Conservation (phyloP, 306 rosid species). For the Fagus crenata region DNA sequence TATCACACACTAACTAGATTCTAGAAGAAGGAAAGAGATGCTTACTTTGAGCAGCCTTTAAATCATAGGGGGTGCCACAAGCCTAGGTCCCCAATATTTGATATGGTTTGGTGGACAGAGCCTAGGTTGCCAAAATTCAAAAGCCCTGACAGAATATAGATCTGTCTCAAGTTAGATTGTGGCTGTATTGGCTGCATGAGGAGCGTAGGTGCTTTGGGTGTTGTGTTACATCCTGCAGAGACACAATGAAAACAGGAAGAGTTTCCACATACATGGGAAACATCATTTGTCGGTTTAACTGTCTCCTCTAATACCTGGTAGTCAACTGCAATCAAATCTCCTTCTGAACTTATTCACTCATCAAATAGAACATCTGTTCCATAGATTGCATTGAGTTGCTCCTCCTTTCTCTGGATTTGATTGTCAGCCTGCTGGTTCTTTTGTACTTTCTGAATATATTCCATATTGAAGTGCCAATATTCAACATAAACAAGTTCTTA, state of each 20-base stretch:
- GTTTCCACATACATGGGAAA: background rate
- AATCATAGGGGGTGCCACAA: too few species aligned
- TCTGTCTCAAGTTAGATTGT: too few species aligned
- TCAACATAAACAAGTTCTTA: background rate
- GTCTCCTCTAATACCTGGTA: background rate
- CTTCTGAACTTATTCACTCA: background rate
- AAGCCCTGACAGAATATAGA: too few species aligned
- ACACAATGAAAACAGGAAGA: background rate
- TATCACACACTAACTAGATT: background rate
- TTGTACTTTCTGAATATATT: conserved; percentile 3
- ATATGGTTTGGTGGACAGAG: too few species aligned
- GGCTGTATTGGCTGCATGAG: too few species aligned
- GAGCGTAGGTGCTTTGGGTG: too few species aligned
- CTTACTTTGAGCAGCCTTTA: too few species aligned
- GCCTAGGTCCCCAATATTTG: too few species aligned
- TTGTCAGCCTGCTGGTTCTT: background rate
- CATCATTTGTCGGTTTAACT: background rate
- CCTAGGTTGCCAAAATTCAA: too few species aligned
- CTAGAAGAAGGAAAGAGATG: background rate
- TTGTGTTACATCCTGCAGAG: background rate
- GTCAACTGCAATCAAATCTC: background rate
- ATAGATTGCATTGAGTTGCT: background rate
- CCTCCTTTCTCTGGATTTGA: background rate
- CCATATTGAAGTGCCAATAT: background rate
- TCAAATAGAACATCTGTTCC: background rate